Evolutionary conservation across 1,284 basidiomycete genomes (phyloP).

Genomic region (Phaffia rhodozyma): DNA sequence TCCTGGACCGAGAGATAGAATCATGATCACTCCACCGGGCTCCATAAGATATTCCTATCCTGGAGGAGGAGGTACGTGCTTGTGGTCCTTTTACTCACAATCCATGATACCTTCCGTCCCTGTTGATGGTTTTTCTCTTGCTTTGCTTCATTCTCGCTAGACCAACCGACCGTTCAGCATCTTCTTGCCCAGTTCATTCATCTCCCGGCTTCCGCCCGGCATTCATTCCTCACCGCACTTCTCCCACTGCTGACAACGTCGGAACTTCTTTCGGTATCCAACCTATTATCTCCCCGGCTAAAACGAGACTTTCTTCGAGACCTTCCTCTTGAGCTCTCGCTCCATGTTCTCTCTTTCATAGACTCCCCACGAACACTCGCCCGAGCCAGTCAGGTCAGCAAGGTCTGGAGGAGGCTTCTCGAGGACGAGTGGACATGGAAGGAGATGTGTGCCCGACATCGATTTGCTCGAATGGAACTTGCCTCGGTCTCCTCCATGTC

Average conservation of each 20-base stretch:
- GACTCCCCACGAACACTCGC: slow-evolving; percentile 68
- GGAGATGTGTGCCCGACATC: slow-evolving; percentile 54
- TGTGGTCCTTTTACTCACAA: no score
- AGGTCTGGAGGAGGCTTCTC: slow-evolving; percentile 64
- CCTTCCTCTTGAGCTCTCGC: slow-evolving; percentile 69
- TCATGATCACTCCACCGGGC: no score
- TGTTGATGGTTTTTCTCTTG: not conserved
- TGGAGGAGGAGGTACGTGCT: no score
- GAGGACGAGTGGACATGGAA: slow-evolving; percentile 78
- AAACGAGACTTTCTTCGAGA: slow-evolving; percentile 75
- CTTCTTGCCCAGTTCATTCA: slow-evolving; percentile 32
- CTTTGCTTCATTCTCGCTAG: not conserved
- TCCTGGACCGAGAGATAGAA: slow-evolving; percentile 9
- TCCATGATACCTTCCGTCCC: no score
- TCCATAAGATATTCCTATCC: no score
- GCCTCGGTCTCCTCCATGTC: not conserved
- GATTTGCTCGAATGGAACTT: slow-evolving; percentile 34
- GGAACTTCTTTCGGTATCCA: slow-evolving; percentile 69
- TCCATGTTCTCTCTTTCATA: slow-evolving; percentile 70
- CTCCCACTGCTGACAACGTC: slow-evolving; percentile 53
- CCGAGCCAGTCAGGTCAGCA: slow-evolving; percentile 59
- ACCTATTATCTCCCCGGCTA: slow-evolving; percentile 60
- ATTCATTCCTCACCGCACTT: slow-evolving; percentile 51
- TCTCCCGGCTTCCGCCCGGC: slow-evolving; percentile 40
- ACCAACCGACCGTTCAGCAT: slow-evolving; percentile 4